Base-by-base conservation (phyloP, 805 yeast species). In the Gaillardinia entomophila region DNA sequence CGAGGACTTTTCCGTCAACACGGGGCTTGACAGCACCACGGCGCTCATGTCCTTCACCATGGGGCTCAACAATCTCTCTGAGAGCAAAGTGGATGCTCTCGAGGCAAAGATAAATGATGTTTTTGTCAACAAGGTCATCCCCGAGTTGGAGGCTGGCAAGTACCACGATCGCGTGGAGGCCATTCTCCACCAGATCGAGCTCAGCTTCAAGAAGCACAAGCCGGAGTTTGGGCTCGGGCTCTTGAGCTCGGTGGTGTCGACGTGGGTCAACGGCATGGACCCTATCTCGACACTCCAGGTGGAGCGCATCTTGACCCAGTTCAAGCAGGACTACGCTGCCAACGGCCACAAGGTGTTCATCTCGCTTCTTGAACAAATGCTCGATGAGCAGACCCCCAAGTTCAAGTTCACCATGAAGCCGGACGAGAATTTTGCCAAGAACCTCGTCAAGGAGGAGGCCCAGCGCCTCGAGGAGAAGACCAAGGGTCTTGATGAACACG, bases 161-260 rank as follows among this genome's bases (percentile, higher is more conserved):
- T 62, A 48, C 41, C 46, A 53, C 25, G 58, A 55, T 16, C 46
- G 86, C 46, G 72, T 92, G n/a, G 80, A 83, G 34, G 97, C 95
- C 0, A 75, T 90, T 31, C 67, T 92, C 24, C 94, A 88, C 55
- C 97, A 89, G 53, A 60, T 88, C 23, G 98, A 92, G 54, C 60
- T 92, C 19, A 60, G 77, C 23, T 80, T 86, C 53, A 86, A 86
- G 46, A 89, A 87, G 44, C 94, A 88, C 41, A 88, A 82, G 45
- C 80, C 97, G 0, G 84, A 85, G 38, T 92, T 87, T 62, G 98
- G 98, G 8, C 62, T 92, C 65, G 78, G 78, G 24, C 53, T 90
- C 29, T 64, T 90, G 22, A 77, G 77, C 51, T 71, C 86, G 1
- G 41, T 92, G 6, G 73, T 85, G n/a, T 85, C 95, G 6, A 78